These are phyloP conservation scores for Cyanidium caldarium DNA, from an alignment of 23 red algal genomes.

Conservation along the genomic window DNA sequence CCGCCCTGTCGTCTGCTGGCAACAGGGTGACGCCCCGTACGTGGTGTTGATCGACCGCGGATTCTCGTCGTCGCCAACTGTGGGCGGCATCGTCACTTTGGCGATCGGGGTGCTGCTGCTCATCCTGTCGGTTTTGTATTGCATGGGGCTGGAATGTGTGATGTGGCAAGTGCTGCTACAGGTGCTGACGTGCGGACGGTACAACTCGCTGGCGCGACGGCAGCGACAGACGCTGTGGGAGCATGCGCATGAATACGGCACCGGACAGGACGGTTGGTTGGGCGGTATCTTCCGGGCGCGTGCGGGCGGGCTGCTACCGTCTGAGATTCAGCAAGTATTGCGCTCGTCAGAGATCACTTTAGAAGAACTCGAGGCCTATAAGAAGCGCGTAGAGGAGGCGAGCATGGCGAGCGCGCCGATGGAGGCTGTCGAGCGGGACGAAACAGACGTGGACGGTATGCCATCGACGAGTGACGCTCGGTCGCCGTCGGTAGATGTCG, in stretches of 20 bases:
- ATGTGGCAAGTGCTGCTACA: neutral
- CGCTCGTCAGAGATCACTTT: neutral
- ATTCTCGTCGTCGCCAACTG: neutral
- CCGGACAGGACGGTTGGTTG: neutral
- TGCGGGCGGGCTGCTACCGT: neutral
- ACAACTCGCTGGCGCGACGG: neutral
- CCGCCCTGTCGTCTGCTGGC: neutral
- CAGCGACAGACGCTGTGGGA: neutral
- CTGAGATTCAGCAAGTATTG: neutral
- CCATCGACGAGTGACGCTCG: no score
- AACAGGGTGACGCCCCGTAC: neutral
- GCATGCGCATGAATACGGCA: neutral
- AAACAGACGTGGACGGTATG: no score
- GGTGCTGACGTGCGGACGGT: neutral
- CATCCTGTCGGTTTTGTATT: neutral
- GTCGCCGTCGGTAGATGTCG: no score
- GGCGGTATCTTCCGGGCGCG: neutral
- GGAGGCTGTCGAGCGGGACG: neutral
- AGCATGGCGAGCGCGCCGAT: neutral
- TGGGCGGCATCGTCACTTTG: neutral
- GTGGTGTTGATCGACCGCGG: neutral
- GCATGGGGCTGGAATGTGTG: neutral
- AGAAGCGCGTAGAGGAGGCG: neutral
- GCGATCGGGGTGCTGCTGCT: neutral
- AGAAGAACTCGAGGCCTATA: neutral